Evolutionary conservation across 768 basidiomycete genomes (phyloP).

Genomic region (Lentinula aciculospora): DNA sequence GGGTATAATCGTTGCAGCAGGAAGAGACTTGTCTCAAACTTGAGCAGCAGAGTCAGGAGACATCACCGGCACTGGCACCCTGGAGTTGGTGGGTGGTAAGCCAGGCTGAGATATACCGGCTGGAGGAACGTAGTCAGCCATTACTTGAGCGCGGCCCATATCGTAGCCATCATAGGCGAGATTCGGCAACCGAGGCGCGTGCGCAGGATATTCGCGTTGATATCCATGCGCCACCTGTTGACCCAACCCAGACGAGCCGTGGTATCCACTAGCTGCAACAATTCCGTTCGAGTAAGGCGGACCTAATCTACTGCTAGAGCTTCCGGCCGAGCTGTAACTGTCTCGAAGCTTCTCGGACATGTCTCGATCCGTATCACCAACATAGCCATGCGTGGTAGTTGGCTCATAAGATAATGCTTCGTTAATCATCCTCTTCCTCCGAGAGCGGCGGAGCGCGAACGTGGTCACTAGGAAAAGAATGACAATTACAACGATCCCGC

Average conservation of each 20-base stretch:
- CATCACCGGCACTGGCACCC: neutral
- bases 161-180: neutral
- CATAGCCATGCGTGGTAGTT: constrained; percentile 19
- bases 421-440: constrained; percentile 31
- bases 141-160: neutral
- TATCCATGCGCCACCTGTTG: neutral
- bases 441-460: constrained; percentile 43
- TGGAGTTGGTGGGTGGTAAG: neutral
- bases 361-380: constrained; percentile 18
- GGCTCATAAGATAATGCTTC: constrained; percentile 53
- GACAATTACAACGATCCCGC: constrained; percentile 42
- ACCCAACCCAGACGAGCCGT: neutral
- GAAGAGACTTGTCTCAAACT: neutral
- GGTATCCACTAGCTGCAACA: neutral
- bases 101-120: neutral
- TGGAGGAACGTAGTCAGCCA: neutral
- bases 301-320: neutral
- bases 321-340: constrained; percentile 17
- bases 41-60: neutral
- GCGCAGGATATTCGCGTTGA: neutral
- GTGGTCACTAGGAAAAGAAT: constrained; percentile 39
- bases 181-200: constrained; percentile 1
- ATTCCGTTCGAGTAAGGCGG: neutral
- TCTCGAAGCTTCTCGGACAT: constrained; percentile 20
- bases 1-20: neutral